Base-by-base conservation (phyloP, 768 basidiomycete genomes). In the Calocera viscosa region DNA sequence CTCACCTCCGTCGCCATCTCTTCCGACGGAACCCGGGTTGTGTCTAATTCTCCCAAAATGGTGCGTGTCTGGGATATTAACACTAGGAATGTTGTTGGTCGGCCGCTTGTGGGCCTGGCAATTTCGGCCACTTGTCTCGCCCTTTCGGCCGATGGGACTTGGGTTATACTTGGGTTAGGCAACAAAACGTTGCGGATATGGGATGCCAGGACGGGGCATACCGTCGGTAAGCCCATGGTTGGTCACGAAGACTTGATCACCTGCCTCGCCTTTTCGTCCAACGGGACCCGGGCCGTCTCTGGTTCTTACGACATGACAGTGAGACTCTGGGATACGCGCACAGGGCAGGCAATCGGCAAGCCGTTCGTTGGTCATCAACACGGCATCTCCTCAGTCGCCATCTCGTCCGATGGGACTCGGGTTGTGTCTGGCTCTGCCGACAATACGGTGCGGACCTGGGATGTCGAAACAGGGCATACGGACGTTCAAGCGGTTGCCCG, bases 231-330 rank as follows among this genome's bases (percentile, higher is more conserved):
- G 67, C 60, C 64, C 1, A 32, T 68, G 12, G 2, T 14, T 10
- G 68, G 64, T 33, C 69, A 70, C 40, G n/a, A 16, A 5, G 64
- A 64, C 22, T 77, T 77, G 1, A 77, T 81, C 34, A 82, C 81
- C 17, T 75, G 72, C 47, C 75, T 82, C 65, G 70, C 73, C 68
- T 78, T 82, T 70, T 79, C 79, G 2, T 79, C 78, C 35, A 78
- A 80, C 69, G 79, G 78, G 14, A 74, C 74, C 35, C 73, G 77
- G 39, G 72, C 82, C 34, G 78, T 79, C 28, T 79, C 81, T 12
- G 67, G 63, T 2, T 67, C 67, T 11, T 7, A 38, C 5, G 67
- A 67, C 41, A 19, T 16, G 5, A 38, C 64, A 2, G 41, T 67
- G 10, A 26, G 64, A 40, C 34, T 65, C 2, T 65, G 64, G 64